Evolutionary conservation across 139 green algal genomes (phyloP), one percentile per base, ranked within the genome.

Genomic region (Ettlia oleoabundans): DNA sequence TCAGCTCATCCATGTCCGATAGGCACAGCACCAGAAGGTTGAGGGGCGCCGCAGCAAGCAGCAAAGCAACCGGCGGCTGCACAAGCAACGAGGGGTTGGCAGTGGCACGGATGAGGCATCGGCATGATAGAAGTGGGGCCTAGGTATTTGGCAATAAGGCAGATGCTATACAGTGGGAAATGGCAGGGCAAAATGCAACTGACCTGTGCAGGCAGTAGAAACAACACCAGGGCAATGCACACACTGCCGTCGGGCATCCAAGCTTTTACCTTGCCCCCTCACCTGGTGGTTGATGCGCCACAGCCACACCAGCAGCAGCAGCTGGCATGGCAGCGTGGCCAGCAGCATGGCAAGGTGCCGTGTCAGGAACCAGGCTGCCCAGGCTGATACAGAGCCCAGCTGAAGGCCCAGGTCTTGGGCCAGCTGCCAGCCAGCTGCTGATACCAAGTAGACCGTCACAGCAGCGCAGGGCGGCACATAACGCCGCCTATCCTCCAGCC

Each of bases 381-480:
- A 75, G 26, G 38, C n/a, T n/a, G 4, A 5, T 15, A 32, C 35
- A 0, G 18, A 5, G 13, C 47, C 71, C 47, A 52, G 37, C 32
- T 35, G 15, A 24, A 37, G 1, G 0, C n/a, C 33, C 32, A 70
- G 13, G 66, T 55, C 74, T 3, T 32, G 53, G 6, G 32, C 55
- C 37, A 82, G 73, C 24, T n/a, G 51, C 37, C 62, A 82, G 10
- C 32, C 41, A 53, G 43, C 32, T 1, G 32, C 89, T 73, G 30
- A 91, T 78, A 33, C 88, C 82, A 53, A 82, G 82, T 22, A 95
- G 64, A 32, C 90, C 86, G 15, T 91, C 89, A 35, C 90, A 77
- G 6, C 94, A 86, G 82, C 69, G 5, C 76, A 74, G 9, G 90
- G 90, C 15, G 93, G 92, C 51, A 91, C 87, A 88, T 98, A 98